phyloP scores from a whole-genome alignment of 768 basidiomycete species.

The Astraeus odoratus region DNA sequence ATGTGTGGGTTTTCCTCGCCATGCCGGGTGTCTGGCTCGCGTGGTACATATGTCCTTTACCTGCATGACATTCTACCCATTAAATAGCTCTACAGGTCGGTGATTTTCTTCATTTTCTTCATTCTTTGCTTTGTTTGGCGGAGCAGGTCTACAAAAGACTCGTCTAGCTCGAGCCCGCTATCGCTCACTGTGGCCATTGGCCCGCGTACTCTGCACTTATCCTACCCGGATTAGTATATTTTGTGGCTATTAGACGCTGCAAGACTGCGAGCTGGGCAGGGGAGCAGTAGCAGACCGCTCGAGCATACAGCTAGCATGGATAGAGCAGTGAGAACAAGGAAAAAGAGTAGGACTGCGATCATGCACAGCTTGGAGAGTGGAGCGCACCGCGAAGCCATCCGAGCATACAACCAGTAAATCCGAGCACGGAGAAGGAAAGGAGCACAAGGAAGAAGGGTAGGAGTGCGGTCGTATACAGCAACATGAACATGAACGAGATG shows the following conservation, averaged over 20 bases:
- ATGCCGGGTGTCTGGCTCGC: constrained; percentile 67
- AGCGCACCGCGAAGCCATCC: no score
- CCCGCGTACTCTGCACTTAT: constrained; percentile 53
- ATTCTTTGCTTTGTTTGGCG: constrained; percentile 67
- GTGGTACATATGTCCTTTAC: constrained; percentile 35
- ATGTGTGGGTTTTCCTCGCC: constrained; percentile 63
- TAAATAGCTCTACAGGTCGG: constrained; percentile 37
- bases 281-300: no score
- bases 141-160: constrained; percentile 43
- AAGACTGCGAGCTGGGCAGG: constrained; percentile 61
- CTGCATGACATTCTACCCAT: background rate
- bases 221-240: constrained; percentile 52
- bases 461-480: no score
- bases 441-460: no score
- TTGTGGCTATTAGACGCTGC: constrained; percentile 55
- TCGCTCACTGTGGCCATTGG: constrained; percentile 35
- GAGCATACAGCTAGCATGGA: no score
- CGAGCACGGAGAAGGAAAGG: no score
- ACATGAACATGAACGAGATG: no score
- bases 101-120: constrained; percentile 55
- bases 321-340: no score
- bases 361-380: no score
- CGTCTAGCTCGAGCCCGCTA: constrained; percentile 28
- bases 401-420: no score
- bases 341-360: no score